A percentile compares a stretch with the other conserved stretches of the same genome.
phyloP scores from a whole-genome alignment of 176 grass and related monocot genomes.

The Carex littledalei region DNA sequence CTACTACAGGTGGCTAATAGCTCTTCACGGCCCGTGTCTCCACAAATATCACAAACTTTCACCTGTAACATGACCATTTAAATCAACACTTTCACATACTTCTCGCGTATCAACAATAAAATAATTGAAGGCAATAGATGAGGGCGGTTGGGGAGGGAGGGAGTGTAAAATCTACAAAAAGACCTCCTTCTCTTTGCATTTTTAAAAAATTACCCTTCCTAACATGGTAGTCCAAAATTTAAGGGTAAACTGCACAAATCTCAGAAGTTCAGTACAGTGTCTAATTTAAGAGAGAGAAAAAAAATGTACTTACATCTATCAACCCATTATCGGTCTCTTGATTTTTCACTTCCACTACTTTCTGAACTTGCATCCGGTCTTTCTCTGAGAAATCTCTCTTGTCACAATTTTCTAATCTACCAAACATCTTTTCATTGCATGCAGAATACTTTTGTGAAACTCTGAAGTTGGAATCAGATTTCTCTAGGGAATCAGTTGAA shows the following conservation, averaged over 20 bases:
- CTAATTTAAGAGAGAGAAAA: background rate
- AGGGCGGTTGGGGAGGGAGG: background rate
- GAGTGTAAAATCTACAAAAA: background rate
- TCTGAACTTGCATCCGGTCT: background rate
- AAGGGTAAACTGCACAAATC: background rate
- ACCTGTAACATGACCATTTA: constrained; percentile 41
- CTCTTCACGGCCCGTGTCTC: constrained; percentile 89
- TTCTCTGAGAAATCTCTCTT: background rate
- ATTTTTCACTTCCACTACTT: constrained; percentile 14
- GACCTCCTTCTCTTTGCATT: background rate
- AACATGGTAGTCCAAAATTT: background rate
- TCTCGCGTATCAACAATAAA: background rate
- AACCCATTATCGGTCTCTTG: constrained; percentile 4
- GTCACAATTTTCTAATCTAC: background rate
- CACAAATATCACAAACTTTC: constrained; percentile 99
- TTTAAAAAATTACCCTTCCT: background rate
- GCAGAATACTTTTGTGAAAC: background rate
- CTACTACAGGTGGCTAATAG: constrained; percentile 83
- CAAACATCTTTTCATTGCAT: background rate
- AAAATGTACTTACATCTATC: constrained; percentile 21
- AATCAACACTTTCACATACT: background rate
- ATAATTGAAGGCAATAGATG: background rate
- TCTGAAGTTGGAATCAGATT: constrained; percentile 12
- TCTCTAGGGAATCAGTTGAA: constrained; percentile 11
- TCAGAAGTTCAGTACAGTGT: background rate